These are phyloP conservation scores for Sphenostylis stenocarpa DNA, from an alignment of 306 rosid genomes.

Conservation along the genomic window DNA sequence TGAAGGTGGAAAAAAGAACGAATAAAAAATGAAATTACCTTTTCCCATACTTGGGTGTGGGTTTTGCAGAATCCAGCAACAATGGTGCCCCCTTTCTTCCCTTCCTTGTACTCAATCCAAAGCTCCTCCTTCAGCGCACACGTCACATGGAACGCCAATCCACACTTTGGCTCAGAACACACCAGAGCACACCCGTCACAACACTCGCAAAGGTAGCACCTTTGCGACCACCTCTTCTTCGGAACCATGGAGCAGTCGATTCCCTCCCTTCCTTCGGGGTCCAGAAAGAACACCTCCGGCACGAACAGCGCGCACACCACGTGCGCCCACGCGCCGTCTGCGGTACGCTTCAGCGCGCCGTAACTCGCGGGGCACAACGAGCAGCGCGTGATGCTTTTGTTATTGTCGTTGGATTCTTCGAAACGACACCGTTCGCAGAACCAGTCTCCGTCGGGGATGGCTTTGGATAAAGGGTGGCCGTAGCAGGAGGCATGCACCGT, in stretches of 20 bases:
- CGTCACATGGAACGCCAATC: conserved; percentile 65
- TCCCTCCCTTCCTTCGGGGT: conserved; percentile 78
- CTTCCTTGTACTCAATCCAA: conserved; percentile 66
- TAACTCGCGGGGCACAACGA: conserved; percentile 61
- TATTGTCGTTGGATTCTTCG: background rate
- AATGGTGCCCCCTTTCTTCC: conserved; percentile 57
- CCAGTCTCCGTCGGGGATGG: conserved; percentile 76
- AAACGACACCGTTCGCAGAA: conserved; percentile 60
- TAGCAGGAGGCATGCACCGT: conserved; percentile 92
- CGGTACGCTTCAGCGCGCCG: conserved; percentile 68
- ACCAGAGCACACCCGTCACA: conserved; percentile 57
- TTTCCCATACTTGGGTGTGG: conserved; percentile 66
- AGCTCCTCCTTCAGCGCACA: conserved; percentile 75
- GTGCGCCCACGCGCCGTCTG: conserved; percentile 65
- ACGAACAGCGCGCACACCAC: conserved; percentile 68
- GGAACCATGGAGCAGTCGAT: conserved; percentile 74
- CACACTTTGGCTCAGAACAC: conserved; percentile 74
- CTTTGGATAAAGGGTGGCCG: conserved; percentile 59
- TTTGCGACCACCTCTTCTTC: conserved; percentile 54
- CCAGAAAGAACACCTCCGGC: conserved; percentile 77
- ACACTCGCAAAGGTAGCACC: conserved; percentile 57
- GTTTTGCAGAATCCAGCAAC: conserved; percentile 83
- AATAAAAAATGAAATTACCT: conserved; percentile 37
- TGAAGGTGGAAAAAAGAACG: background rate
- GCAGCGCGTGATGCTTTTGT: background rate